Evolutionary conservation across 768 basidiomycete genomes (phyloP), one percentile per base, ranked within the genome.

Genomic region (Pisolithus orientalis): DNA sequence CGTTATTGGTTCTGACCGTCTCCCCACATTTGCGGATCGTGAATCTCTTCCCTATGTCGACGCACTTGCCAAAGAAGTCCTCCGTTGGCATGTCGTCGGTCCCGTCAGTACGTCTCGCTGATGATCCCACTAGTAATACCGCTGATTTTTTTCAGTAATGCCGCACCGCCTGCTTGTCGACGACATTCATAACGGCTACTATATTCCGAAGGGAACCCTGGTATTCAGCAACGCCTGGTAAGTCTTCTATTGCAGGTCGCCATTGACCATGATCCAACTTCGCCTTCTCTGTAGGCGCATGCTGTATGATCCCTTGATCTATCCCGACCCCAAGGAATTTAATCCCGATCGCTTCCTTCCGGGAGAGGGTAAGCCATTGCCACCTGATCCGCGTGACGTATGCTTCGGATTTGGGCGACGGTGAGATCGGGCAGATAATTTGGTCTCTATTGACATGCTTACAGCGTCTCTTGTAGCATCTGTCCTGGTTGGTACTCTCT

Each of bases 371-470:
- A 67, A 65, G 45, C 53, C 58, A 8, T 64, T 69, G 1, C 71
- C 75, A 56, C 60, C 60, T 0, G 73, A 79, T 53, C 78, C 77
- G 0, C 67, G 73, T 5, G 65, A 61, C 0, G 49, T 71, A 0
- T 72, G 69, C 52, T 80, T 80, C 54, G 78, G 78, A 1, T 79
- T 68, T 47, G 77, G 76, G 16, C 72, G 78, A 17, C 72, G 76
- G 1, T 76, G 53, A 54, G 75, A 67, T 32, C 31, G 31, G 31
- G 25, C 24, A 16, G 34, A n/a, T 45, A 31, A 78, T 21, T 21
- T 21, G 21, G 21, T 32, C 10, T 32, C 9, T 7, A 32, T 32
- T 32, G 9, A 10, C 0, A 50, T 37, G 32, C 44, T 59, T 56
- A 46, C 47, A 42, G 39, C 24, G 5, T 47, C n/a, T 16, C 25